A percentile compares a stretch with the other conserved stretches of the same genome.
phyloP scores from a whole-genome alignment of 352 stramenopile genomes.

The Phytopythium montanum region DNA sequence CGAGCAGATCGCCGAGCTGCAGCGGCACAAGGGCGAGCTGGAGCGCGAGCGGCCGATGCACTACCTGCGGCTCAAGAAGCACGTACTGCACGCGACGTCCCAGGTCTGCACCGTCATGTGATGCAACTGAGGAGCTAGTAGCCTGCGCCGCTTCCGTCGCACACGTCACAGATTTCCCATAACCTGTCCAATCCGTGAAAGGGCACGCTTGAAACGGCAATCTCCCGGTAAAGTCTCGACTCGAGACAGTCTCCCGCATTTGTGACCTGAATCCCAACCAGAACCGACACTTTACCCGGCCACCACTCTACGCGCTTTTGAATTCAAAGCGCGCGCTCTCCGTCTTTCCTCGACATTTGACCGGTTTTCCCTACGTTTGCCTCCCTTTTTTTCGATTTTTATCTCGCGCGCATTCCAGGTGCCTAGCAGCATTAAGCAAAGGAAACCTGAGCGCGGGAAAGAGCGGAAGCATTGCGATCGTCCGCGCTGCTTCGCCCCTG shows the following conservation, averaged over 20 bases:
- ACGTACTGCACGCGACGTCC: constrained; percentile 43
- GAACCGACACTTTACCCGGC: not conserved
- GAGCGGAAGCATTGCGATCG: not conserved
- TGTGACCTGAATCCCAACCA: not conserved
- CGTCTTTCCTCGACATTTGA: not conserved
- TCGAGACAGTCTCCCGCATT: not conserved
- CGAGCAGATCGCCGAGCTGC: constrained; percentile 56
- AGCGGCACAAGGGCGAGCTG: constrained; percentile 55
- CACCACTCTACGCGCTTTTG: not conserved
- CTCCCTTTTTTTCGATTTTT: not conserved
- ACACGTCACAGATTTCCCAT: constrained; percentile 20
- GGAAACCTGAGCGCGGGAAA: constrained; percentile 5
- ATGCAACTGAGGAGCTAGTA: not conserved
- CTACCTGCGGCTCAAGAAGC: constrained; percentile 72
- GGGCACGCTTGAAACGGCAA: not conserved
- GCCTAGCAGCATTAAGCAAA: not conserved
- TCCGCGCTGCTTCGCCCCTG: not conserved
- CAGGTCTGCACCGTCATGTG: constrained; percentile 69
- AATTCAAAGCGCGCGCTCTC: constrained; percentile 1
- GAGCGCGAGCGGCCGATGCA: constrained; percentile 59
- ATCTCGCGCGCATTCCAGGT: not conserved
- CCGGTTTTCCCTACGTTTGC: not conserved
- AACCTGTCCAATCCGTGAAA: not conserved
- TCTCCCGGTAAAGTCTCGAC: not conserved
- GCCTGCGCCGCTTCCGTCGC: not conserved